Evolutionary conservation across 2,329 filamentous ascomycete species (phyloP).

Genomic region (Tothia fuscella): DNA sequence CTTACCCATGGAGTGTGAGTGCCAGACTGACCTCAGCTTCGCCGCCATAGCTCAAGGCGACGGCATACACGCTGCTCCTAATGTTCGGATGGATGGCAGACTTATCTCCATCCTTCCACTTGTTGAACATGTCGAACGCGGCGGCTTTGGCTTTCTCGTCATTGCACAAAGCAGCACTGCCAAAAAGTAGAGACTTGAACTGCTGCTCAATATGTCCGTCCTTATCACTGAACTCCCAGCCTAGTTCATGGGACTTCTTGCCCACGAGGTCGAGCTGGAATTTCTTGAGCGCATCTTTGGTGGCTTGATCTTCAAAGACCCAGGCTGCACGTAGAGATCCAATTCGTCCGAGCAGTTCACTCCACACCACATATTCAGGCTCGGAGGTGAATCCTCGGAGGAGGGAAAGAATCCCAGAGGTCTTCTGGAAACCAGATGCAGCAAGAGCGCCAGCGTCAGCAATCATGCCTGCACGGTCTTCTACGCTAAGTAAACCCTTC

Average conservation of each 20-base stretch:
- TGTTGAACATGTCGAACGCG: constrained; percentile 80
- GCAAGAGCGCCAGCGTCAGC: constrained; percentile 77
- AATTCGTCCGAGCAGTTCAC: constrained; percentile 72
- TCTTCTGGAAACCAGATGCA: constrained; percentile 84
- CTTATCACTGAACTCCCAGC: constrained; percentile 74
- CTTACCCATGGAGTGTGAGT: background rate
- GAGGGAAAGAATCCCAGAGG: constrained; percentile 74
- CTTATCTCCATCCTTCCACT: constrained; percentile 68
- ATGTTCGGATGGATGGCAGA: constrained; percentile 86
- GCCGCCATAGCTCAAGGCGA: constrained; percentile 73
- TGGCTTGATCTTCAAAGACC: constrained; percentile 69
- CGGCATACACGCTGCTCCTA: constrained; percentile 72
- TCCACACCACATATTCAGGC: constrained; percentile 87
- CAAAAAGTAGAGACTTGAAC: constrained; percentile 87
- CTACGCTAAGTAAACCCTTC: constrained; percentile 65
- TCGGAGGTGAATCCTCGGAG: constrained; percentile 74
- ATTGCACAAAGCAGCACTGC: constrained; percentile 65
- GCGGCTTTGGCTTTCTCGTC: constrained; percentile 68
- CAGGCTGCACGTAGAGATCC: constrained; percentile 71
- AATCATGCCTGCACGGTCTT: constrained; percentile 90
- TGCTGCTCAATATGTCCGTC: constrained; percentile 89
- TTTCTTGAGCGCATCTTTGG: constrained; percentile 63
- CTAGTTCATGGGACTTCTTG: constrained; percentile 70
- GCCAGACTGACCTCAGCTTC: constrained; percentile 54
- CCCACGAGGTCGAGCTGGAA: constrained; percentile 73